phyloP scores from a whole-genome alignment of 169 alveolate genomes.

The Eimeria sp. region DNA sequence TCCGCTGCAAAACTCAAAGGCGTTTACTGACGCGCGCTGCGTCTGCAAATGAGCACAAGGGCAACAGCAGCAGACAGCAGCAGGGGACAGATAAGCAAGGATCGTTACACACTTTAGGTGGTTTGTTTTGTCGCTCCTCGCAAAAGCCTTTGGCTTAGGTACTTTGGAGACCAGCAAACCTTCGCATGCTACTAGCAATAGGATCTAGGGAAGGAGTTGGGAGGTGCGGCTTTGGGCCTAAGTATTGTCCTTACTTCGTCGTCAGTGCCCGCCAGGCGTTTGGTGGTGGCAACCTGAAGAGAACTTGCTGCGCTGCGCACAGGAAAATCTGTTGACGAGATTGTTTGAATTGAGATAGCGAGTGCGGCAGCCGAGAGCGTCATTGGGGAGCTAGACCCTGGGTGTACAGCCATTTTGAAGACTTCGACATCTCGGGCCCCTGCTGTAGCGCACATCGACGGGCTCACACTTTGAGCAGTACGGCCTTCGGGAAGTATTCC shows the following conservation, averaged over 20 bases:
- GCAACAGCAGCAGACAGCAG: not conserved
- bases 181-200: not conserved
- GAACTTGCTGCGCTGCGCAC: conserved; percentile 62
- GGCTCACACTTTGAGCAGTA: not conserved
- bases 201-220: not conserved
- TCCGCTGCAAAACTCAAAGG: conserved; percentile 52
- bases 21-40: conserved; percentile 17
- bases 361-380: conserved; percentile 19
- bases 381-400: not conserved
- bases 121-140: not conserved
- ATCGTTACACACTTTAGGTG: not conserved
- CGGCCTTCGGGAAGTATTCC: not conserved
- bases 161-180: not conserved
- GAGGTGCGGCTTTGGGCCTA: not conserved
- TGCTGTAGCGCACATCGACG: not conserved
- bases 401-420: not conserved
- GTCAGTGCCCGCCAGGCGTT: conserved; percentile 41
- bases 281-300: conserved; percentile 27
- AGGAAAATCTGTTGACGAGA: conserved; percentile 18
- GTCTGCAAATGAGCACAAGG: not conserved
- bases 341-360: conserved; percentile 4
- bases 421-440: not conserved
- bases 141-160: not conserved
- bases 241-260: conserved; percentile 3
- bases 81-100: not conserved